Base-by-base conservation (phyloP, 768 basidiomycete species). In the Rhodocollybia butyracea region DNA sequence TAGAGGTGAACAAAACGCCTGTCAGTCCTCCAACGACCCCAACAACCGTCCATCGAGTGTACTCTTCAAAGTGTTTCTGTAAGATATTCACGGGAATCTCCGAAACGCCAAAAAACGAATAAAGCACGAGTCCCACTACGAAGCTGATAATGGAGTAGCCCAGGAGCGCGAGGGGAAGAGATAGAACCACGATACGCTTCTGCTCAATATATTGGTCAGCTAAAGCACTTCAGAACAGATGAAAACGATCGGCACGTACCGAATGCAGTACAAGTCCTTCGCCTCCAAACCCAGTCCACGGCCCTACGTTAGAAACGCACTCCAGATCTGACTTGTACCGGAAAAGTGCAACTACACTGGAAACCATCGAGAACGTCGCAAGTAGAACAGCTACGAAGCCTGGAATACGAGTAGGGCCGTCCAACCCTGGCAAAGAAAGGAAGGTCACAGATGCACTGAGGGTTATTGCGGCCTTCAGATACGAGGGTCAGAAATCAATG, bases 391-490 rank as follows among this genome's bases (percentile, higher is more conserved):
- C 83, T 13, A 89, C 73, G 60, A 92, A 77, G 30, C 83, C 85
- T 22, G 84, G 80, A 46, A 84, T 74, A 54, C 89, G 80, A 54
- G 85, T 72, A 58, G 85, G 59, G 56, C 73, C 78, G 66, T 86
- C 85, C 68, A 93, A 61, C 36, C 85, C 87, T 61, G 91, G 89
- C 51, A 93, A 77, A 48, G 88, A 82, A 65, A 93, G 79, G 71
- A 91, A 85, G 26, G 89, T 91, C 55, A 91, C 86, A 38, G 89
- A 88, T 30, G 89, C 86, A 61, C 91, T 91, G 56, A 92, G 73
- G 22, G 91, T 78, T 56, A 91, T 78, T 27, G 90, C 90, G 62
- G 89, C 88, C 90, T 92, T 67, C 46, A 59, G 40, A 57, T 57
- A 36, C n/a, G 53, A 59, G 38, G 4, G 22, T 43, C 15, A 29